Evolutionary conservation across 352 stramenopile genomes (phyloP), one percentile per base, ranked within the genome.

Genomic region (Plasmopara viticola): DNA sequence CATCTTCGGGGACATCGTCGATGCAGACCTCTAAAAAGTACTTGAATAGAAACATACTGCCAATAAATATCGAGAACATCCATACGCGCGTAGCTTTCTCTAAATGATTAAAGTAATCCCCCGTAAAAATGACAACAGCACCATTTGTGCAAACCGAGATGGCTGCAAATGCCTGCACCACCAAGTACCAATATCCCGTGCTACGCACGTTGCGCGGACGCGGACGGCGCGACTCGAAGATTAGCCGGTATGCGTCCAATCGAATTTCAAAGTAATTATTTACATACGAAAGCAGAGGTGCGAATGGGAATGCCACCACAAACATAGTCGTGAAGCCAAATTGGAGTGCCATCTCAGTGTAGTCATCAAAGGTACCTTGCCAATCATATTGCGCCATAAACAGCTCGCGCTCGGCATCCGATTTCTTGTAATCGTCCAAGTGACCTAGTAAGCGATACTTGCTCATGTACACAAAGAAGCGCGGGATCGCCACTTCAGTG

Each of bases 181-280:
- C 78, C 29, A 80, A 64, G 58, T 94, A 95, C 93, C 93, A 98
- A 58, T 95, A 91, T 49, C 93, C 91, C 63, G 97, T 95, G 65
- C 84, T 78, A 45, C 88, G 70, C 17, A 92, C 82, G 35, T 80
- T 84, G 35, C 73, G 70, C n/a, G 88, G 84, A 12, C 84, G 81
- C 18, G 86, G 81, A 30, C 89, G 82, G 7, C 84, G 81, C 50
- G 70, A 86, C 61, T 94, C 78, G 17, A 79, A 79, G 51, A 91
- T 58, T 13, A 97, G 64, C 31, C 92, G 91, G 48, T 88, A 90
- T 0, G 84, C 87, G 44, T 97, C 86, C 15, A 95, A 70, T 47
- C 92, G 84, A 55, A 96, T 94, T 64, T 97, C 91, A 51, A 97
- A 83, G 54, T 92, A 86, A 64, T 97, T 96, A 53, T 96, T 95